Evolutionary conservation across 1,284 basidiomycete species (phyloP).

Genomic region (Microbotryum violaceum): DNA sequence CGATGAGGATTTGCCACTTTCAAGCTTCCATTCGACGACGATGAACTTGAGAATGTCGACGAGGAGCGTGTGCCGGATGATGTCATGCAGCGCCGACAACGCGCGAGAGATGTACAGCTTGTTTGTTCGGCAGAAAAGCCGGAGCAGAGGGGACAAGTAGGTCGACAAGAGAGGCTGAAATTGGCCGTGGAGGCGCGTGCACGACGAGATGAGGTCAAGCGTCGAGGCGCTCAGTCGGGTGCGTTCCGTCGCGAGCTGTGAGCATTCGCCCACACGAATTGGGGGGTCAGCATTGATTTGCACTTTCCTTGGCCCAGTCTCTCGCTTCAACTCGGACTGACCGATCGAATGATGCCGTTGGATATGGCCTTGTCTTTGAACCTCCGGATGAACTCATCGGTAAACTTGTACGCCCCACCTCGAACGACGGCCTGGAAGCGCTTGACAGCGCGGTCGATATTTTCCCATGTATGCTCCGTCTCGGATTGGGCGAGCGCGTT

Average conservation of each 20-base stretch:
- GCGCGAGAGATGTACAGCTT: slow-evolving; percentile 67
- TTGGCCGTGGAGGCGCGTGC: slow-evolving; percentile 51
- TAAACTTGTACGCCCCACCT: slow-evolving; percentile 49
- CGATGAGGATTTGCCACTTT: slow-evolving; percentile 57
- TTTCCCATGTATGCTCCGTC: slow-evolving; percentile 76
- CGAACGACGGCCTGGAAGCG: slow-evolving; percentile 53
- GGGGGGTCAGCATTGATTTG: too few species aligned
- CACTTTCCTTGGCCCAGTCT: not conserved
- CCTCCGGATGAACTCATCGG: slow-evolving; percentile 51
- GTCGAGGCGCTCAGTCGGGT: slow-evolving; percentile 65
- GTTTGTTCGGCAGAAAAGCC: slow-evolving; percentile 65
- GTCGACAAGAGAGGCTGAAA: slow-evolving; percentile 63
- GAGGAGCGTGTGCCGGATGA: slow-evolving; percentile 64
- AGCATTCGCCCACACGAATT: not conserved
- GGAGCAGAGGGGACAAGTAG: slow-evolving; percentile 61
- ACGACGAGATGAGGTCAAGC: slow-evolving; percentile 57
- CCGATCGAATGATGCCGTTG: slow-evolving; percentile 53
- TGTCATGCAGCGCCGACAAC: slow-evolving; percentile 51
- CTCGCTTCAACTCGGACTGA: slow-evolving; percentile 38
- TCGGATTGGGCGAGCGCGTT: slow-evolving; percentile 53
- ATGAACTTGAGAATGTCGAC: slow-evolving; percentile 59
- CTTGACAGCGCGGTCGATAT: slow-evolving; percentile 54
- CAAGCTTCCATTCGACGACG: slow-evolving; percentile 47
- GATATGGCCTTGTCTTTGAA: slow-evolving; percentile 51
- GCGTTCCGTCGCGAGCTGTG: slow-evolving; percentile 57